These are phyloP conservation scores for Aspergillus nomiae DNA, from an alignment of 2,329 filamentous ascomycete genomes.

Conservation along the genomic window DNA sequence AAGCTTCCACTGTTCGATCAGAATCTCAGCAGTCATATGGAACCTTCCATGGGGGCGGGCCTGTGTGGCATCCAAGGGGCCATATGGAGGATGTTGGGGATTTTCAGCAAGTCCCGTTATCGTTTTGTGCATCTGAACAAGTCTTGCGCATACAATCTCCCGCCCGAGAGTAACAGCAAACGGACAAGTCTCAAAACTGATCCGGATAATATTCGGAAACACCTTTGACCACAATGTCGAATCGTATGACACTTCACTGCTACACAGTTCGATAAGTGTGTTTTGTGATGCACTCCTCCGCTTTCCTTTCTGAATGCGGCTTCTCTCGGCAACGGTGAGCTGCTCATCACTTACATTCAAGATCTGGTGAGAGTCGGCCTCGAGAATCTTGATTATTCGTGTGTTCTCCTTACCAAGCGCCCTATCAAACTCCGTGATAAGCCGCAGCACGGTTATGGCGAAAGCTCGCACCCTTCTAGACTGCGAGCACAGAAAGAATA, in stretches of 20 bases:
- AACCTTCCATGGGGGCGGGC: slow-evolving; percentile 48
- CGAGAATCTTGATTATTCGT: slow-evolving; percentile 87
- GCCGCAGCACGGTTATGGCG: slow-evolving; percentile 85
- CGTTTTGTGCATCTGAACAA: slow-evolving; percentile 87
- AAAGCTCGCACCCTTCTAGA: slow-evolving; percentile 86
- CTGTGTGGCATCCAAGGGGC: slow-evolving; percentile 37
- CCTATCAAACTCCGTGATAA: slow-evolving; percentile 91
- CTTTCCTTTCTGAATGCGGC: slow-evolving; percentile 85
- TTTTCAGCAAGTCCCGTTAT: slow-evolving; percentile 79
- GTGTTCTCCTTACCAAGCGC: slow-evolving; percentile 79
- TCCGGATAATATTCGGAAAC: slow-evolving; percentile 90
- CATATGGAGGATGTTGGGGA: slow-evolving; percentile 54
- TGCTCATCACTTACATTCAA: slow-evolving; percentile 91
- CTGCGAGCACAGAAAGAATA: slow-evolving; percentile 97
- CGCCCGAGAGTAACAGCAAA: slow-evolving; percentile 88
- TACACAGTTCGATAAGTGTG: slow-evolving; percentile 89
- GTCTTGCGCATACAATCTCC: slow-evolving; percentile 87
- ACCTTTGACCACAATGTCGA: slow-evolving; percentile 96
- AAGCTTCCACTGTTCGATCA: slow-evolving; percentile 97
- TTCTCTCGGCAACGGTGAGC: slow-evolving; percentile 82
- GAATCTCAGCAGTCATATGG: slow-evolving; percentile 75
- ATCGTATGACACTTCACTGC: slow-evolving; percentile 93
- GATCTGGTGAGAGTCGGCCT: slow-evolving; percentile 83
- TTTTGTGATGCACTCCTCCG: slow-evolving; percentile 81
- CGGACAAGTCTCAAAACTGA: slow-evolving; percentile 87